A percentile compares a stretch with the other conserved stretches of the same genome.
Evolutionary conservation across 2,329 filamentous ascomycete genomes (phyloP).

Genomic region (Curvularia eragrostidis): DNA sequence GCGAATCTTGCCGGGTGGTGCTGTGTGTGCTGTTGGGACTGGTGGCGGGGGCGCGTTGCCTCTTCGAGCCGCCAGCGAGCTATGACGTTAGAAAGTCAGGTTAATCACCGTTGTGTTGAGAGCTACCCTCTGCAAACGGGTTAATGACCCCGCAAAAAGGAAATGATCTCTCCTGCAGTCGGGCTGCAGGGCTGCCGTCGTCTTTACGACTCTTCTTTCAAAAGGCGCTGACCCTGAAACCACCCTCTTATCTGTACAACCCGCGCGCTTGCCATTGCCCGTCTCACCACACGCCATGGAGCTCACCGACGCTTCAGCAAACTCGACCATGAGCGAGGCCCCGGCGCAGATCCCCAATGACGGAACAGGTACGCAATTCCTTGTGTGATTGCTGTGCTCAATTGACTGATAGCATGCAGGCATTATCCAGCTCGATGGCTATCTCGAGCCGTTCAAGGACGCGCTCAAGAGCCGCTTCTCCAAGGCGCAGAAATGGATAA

Average conservation of each 20-base stretch:
- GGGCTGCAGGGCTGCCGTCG: background rate
- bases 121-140: constrained; percentile 36
- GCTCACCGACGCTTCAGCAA: constrained; percentile 55
- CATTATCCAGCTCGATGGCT: constrained; percentile 86
- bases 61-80: constrained; percentile 27
- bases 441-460: constrained; percentile 83
- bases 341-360: constrained; percentile 66
- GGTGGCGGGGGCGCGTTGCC: constrained; percentile 33
- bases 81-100: constrained; percentile 41
- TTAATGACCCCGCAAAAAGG: constrained; percentile 40
- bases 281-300: constrained; percentile 38
- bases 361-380: constrained; percentile 68
- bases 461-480: constrained; percentile 76
- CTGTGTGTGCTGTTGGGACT: constrained; percentile 30
- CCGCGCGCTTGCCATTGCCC: constrained; percentile 14
- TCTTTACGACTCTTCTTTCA: background rate
- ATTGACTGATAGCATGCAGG: constrained; percentile 61
- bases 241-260: constrained; percentile 8
- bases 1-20: constrained; percentile 27
- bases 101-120: constrained; percentile 44
- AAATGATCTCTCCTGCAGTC: constrained; percentile 21
- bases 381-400: background rate
- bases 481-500: constrained; percentile 86
- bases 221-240: constrained; percentile 17
- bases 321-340: constrained; percentile 54